Evolutionary conservation across 1,284 basidiomycete genomes (phyloP), one percentile per base, ranked within the genome.

Genomic region (Melampsora americana): DNA sequence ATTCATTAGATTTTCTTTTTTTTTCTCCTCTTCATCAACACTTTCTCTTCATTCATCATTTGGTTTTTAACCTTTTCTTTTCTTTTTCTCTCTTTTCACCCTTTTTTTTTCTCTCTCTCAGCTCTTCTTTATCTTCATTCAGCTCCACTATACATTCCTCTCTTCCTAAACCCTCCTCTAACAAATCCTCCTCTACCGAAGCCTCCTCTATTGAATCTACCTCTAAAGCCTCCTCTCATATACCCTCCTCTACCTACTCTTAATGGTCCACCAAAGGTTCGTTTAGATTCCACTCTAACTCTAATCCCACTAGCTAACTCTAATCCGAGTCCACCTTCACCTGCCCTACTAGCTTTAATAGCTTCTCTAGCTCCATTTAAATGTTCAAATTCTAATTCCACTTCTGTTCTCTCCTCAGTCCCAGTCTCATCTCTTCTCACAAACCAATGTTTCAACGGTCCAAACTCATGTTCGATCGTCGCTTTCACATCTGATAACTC

Each of bases 281-380:
- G 39, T 42, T 42, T 42, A 42, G 39, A 42, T 42, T 42, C 39
- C 39, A 42, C 39, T 42, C 39, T 42, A 1, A 42, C 39, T 12
- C 39, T 42, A 42, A 42, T 42, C 5, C 39, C 39, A 42, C 39
- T 42, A 12, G 39, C 39, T 42, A 42, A 42, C 12, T 42, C 39
- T 42, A 42, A 42, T 42, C 39, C 39, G 11, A 42, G 39, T 42
- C 39, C 39, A 9, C 39, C 39, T 42, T 42, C 39, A 42, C 39
- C 39, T 42, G 39, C 4, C 12, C 39, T 42, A 42, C 39, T 42
- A 42, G 39, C 39, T 11, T 42, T 42, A 42, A 42, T 42, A 1
- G 69, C 69, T 32, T 71, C 69, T 62, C 69, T 71, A 62, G 69
- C 56, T 28, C 69, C 69, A 71, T 60, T 46, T 12, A 71, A 60